Percentiles rank a stretch among this genome's conserved stretches.
Evolutionary conservation across 148 eudicot species (phyloP).

Genomic region (Rhododendron ferrugineum): DNA sequence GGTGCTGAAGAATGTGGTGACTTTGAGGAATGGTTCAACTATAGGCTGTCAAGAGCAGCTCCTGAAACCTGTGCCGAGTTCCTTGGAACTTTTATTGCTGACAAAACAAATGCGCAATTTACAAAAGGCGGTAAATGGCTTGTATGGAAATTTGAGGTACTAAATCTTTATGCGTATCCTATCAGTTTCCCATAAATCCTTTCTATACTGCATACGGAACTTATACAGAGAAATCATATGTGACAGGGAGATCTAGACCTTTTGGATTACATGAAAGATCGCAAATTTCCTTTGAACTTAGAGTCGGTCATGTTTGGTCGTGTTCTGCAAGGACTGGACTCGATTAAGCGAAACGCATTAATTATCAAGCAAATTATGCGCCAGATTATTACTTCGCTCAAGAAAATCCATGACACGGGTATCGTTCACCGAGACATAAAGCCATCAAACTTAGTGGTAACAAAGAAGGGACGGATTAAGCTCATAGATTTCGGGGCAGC

Average conservation of each 20-base stretch:
- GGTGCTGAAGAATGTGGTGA: constrained; percentile 96
- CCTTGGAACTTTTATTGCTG: constrained; percentile 88
- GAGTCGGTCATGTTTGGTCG: constrained; percentile 86
- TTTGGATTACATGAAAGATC: constrained; percentile 75
- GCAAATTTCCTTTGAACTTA: constrained; percentile 74
- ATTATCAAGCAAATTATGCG: constrained; percentile 94
- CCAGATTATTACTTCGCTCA: constrained; percentile 79
- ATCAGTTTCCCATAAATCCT: not conserved
- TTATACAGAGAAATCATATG: not conserved
- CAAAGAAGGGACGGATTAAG: constrained; percentile 86
- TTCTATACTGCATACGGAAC: not conserved
- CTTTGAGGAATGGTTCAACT: constrained; percentile 94
- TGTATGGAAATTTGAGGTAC: constrained; percentile 97
- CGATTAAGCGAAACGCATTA: constrained; percentile 63
- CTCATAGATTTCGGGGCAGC: constrained; percentile 98
- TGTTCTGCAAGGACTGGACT: constrained; percentile 65
- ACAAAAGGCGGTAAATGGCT: constrained; percentile 92
- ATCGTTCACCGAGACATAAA: constrained; percentile 94
- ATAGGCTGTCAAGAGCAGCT: constrained; percentile 94
- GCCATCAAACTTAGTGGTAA: constrained; percentile 90
- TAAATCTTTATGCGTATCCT: not conserved
- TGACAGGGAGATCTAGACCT: constrained; percentile 90
- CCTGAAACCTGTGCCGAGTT: constrained; percentile 98
- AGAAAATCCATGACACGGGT: constrained; percentile 85
- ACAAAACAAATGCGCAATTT: constrained; percentile 61